A percentile compares a stretch with the other conserved stretches of the same genome.
These are phyloP conservation scores for Penicillium sp. DNA, from an alignment of 2,329 filamentous ascomycete species.

Conservation along the genomic window DNA sequence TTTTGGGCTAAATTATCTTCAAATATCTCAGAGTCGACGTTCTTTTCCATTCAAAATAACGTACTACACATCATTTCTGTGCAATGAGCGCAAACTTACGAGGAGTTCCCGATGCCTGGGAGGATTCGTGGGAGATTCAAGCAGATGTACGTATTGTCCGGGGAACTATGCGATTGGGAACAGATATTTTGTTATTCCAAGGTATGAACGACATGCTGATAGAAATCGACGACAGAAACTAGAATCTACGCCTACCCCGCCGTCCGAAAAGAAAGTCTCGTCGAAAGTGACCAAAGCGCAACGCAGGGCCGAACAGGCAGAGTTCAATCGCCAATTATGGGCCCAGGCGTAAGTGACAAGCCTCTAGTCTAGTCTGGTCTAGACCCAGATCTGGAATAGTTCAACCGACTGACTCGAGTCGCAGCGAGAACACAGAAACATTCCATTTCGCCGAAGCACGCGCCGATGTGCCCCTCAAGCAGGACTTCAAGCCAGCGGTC, in stretches of 20 bases:
- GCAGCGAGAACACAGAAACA: constrained; percentile 68
- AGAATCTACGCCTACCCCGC: constrained; percentile 37
- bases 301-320: constrained; percentile 72
- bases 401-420: constrained; percentile 1
- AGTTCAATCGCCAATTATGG: constrained; percentile 83
- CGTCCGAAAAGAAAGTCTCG: constrained; percentile 45
- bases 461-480: constrained; percentile 60
- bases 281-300: constrained; percentile 68
- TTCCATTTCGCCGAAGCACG: constrained; percentile 70
- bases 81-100: constrained; percentile 46
- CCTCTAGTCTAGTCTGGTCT: no score
- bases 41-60: constrained; percentile 2
- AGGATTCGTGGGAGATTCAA: constrained; percentile 80
- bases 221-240: constrained; percentile 35
- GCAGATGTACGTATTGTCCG: constrained; percentile 58
- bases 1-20: background rate
- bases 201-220: constrained; percentile 3
- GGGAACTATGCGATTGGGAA: background rate
- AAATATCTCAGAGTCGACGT: background rate
- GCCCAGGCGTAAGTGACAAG: constrained; percentile 83
- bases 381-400: no score
- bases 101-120: constrained; percentile 75
- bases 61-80: background rate
- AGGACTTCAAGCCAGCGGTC: constrained; percentile 74
- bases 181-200: background rate